Conservation (phyloP, 2,329 filamentous ascomycete species). For the Xylariaceae sp. region DNA sequence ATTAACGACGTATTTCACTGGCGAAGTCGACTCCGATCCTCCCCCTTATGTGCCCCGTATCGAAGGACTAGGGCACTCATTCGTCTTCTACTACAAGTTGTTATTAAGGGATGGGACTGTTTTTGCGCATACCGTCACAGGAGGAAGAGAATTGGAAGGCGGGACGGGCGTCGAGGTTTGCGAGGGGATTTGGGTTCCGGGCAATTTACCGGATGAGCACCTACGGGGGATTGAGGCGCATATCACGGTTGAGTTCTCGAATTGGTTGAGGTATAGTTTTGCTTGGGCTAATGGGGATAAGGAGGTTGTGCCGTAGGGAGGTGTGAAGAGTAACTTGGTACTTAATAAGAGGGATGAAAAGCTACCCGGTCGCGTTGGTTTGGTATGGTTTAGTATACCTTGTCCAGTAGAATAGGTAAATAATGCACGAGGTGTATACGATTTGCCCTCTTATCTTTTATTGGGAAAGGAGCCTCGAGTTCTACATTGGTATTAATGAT, state of each 20-base stretch:
- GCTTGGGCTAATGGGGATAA: no score
- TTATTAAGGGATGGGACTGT: constrained; percentile 11
- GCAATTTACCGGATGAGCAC: constrained; percentile 6
- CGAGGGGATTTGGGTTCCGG: constrained; percentile 13
- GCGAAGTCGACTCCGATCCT: constrained; percentile 2
- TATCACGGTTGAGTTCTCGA: constrained; percentile 17
- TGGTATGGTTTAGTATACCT: no score
- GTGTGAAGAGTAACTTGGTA: no score
- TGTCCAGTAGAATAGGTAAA: no score
- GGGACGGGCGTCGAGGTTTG: constrained; percentile 12
- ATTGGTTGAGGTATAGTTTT: constrained; percentile 16
- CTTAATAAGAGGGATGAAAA: no score
- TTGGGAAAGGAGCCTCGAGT: no score
- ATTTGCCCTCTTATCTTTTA: no score
- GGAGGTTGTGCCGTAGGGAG: no score
- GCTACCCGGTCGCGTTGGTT: no score
- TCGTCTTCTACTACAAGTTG: neutral
- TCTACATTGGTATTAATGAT: no score
- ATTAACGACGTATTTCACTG: constrained; percentile 11
- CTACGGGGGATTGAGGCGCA: constrained; percentile 6
- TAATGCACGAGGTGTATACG: no score
- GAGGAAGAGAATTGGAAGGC: constrained; percentile 5
- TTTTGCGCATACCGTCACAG: constrained; percentile 12
- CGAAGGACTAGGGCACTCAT: constrained; percentile 5
- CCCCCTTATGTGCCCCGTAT: constrained; percentile 11